Percentiles rank a stretch among this genome's conserved stretches.
phyloP scores from a whole-genome alignment of 805 yeast genomes.

The Saccharomycodes ludwigii region DNA sequence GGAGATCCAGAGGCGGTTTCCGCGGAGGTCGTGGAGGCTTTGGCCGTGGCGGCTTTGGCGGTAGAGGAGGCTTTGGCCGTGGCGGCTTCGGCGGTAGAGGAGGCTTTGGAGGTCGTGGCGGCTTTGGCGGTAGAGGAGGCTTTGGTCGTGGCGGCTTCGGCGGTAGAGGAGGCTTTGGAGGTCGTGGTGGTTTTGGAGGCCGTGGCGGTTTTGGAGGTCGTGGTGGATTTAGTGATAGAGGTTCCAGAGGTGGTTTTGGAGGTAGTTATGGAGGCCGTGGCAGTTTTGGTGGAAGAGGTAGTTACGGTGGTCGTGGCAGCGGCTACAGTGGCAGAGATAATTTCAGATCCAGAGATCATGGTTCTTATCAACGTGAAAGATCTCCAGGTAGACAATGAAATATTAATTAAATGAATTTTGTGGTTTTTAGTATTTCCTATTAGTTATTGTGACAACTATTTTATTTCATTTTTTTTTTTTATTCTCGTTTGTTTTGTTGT shows the following conservation, averaged over 20 bases:
- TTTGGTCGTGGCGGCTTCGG: constrained; percentile 32
- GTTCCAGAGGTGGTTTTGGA: constrained; percentile 30
- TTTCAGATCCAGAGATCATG: constrained; percentile 35
- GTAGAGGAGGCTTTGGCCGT: constrained; percentile 33
- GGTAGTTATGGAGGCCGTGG: constrained; percentile 28
- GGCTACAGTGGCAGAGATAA: constrained; percentile 19
- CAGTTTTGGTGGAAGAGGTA: constrained; percentile 31
- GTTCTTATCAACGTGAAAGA: constrained; percentile 49
- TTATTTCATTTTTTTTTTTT: not conserved
- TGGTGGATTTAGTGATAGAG: constrained; percentile 31
- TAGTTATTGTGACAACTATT: not conserved
- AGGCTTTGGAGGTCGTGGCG: constrained; percentile 18
- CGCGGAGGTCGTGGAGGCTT: constrained; percentile 35
- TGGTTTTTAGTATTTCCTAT: not conserved
- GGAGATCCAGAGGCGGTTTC: constrained; percentile 36
- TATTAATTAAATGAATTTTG: not conserved
- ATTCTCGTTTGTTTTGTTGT: not conserved
- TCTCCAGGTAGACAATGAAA: constrained; percentile 60
- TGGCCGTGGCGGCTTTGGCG: constrained; percentile 34
- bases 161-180: constrained; percentile 21
- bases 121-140: constrained; percentile 29
- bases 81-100: constrained; percentile 31
- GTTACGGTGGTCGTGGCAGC: constrained; percentile 25
- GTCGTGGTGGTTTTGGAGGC: constrained; percentile 11
- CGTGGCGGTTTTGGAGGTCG: constrained; percentile 22